Base-by-base conservation (phyloP, 148 eudicot species). In the Simmondsia chinensis region DNA sequence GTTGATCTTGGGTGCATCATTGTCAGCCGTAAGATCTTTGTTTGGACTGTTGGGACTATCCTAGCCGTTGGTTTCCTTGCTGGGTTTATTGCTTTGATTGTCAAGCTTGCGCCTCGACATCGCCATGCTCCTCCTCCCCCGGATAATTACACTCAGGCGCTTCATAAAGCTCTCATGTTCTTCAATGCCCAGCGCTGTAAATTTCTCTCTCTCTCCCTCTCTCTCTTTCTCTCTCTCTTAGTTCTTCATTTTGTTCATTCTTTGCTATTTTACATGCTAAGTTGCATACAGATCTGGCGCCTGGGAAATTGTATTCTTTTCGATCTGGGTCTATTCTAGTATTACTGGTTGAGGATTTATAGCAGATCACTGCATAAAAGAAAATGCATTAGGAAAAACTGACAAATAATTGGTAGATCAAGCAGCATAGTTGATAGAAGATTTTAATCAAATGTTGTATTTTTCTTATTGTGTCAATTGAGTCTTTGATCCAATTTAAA, bases 131-230 rank as follows among this genome's bases (percentile, higher is more conserved):
- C 59, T 0, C 89, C 86, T 16, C 83, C 83, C 1, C 83, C 85
- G 2, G 95, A 85, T 65, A 85, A 91, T 62, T 91, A 91, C 34
- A 91, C 99, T 3, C 15, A 69, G 13, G 99, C 86, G 7, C 67
- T 91, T 2, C 55, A 61, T 20, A 85, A 82, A 48, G 99, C 94
- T 1, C 83, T 91, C 37, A 82, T 79, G 94, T 91, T 91, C 81
- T 91, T 91, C 71, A 82, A 91, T 73, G 99, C 74, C 7, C 99
- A 91, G 61, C 57, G 56, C 20, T 91, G 99, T 91, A 66, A 64
- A 78, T 12, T 12, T 7, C 26, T 9, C 5, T 46, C 13, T 17
- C 13, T 28, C 16, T 42, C 24, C 18, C 5, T 33, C 9, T 12
- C 5, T 27, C 3, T 29, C 11, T 7, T 48, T 3, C 11, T 15